phyloP scores from a whole-genome alignment of 1,139 yeast species.

The Lodderomyces beijingensis region DNA sequence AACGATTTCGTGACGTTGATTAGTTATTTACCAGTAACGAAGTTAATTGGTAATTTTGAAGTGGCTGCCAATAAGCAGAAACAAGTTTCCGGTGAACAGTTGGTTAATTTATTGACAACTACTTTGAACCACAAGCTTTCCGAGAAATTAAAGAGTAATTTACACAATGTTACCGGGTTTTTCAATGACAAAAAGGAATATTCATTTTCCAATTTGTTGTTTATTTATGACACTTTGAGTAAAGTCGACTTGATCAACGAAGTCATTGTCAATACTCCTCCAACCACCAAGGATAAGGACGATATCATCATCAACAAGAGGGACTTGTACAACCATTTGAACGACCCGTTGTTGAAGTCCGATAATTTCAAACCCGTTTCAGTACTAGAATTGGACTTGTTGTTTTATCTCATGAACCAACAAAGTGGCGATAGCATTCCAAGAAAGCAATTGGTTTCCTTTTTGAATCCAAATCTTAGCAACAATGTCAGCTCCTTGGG shows the following conservation, averaged over 20 bases:
- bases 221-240: constrained; percentile 40
- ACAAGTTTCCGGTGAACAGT: constrained; percentile 28
- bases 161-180: constrained; percentile 34
- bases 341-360: constrained; percentile 48
- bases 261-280: constrained; percentile 55
- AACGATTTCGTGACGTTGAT: constrained; percentile 40
- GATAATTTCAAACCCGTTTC: constrained; percentile 50
- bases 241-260: constrained; percentile 54
- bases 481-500: constrained; percentile 33
- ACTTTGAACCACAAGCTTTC: constrained; percentile 44
- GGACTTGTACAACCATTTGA: constrained; percentile 43
- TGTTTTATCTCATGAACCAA: constrained; percentile 43
- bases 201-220: constrained; percentile 41
- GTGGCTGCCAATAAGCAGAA: constrained; percentile 34
- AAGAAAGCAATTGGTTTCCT: constrained; percentile 48
- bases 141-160: constrained; percentile 32
- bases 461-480: constrained; percentile 43
- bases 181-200: constrained; percentile 29
- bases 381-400: constrained; percentile 40
- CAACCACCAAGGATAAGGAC: constrained; percentile 39
- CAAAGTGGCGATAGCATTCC: constrained; percentile 45
- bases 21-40: constrained; percentile 44
- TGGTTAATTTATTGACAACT: constrained; percentile 31
- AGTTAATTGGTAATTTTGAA: constrained; percentile 44
- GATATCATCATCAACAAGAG: constrained; percentile 42